Evolutionary conservation across 805 yeast genomes (phyloP).

Genomic region (Ogataea chonburiensis): DNA sequence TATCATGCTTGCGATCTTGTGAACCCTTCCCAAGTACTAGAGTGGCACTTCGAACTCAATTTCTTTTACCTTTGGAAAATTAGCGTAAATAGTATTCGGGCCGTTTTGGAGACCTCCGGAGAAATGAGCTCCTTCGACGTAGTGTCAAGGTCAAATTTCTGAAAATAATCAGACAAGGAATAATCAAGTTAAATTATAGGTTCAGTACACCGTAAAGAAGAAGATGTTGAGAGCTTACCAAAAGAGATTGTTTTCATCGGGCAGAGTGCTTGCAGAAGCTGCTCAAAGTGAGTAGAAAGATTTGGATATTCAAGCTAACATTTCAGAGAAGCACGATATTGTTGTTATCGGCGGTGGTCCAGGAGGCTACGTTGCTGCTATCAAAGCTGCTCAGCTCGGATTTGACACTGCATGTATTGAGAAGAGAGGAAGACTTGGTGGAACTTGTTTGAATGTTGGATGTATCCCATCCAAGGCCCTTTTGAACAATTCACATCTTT

Average conservation of each 20-base stretch:
- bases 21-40: too few species aligned
- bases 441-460: slow-evolving; percentile 98
- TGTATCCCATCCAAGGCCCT: slow-evolving; percentile 98
- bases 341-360: slow-evolving; percentile 99
- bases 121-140: slow-evolving; percentile 9
- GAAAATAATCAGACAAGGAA: slow-evolving; percentile 3
- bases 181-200: background rate
- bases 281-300: slow-evolving; percentile 26
- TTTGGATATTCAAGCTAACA: slow-evolving; percentile 13
- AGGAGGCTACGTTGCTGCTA: slow-evolving; percentile 99
- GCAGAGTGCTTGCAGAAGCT: slow-evolving; percentile 30
- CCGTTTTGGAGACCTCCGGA: slow-evolving; percentile 1
- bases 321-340: slow-evolving; percentile 66
- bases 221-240: slow-evolving; percentile 34
- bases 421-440: slow-evolving; percentile 94
- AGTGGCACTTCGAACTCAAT: background rate
- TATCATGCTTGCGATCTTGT: too few species aligned
- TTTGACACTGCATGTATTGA: slow-evolving; percentile 94
- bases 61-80: background rate
- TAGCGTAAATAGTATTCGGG: too few species aligned
- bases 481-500: slow-evolving; percentile 90
- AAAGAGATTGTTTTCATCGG: slow-evolving; percentile 33
- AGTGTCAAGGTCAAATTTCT: background rate
- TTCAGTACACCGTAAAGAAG: background rate
- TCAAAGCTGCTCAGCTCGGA: slow-evolving; percentile 97